phyloP scores from a whole-genome alignment of 2,329 filamentous ascomycete species.

The Aspergillus glaucus region DNA sequence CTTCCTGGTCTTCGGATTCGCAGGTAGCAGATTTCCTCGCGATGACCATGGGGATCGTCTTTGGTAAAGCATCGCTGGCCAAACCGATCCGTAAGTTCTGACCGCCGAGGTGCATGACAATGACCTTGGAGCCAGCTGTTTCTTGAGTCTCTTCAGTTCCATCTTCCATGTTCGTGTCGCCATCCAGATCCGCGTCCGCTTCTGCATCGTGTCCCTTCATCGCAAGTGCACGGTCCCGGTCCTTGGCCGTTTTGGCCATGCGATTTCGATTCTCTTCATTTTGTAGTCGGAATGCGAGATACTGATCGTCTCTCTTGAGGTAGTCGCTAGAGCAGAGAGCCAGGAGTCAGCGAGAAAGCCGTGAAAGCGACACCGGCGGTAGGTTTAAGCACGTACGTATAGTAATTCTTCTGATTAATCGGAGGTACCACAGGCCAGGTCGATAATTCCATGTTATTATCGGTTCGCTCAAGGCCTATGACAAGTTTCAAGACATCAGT shows the following conservation, averaged over 20 bases:
- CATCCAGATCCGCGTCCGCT: slow-evolving; percentile 23
- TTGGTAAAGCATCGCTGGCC: slow-evolving; percentile 90
- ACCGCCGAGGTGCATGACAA: slow-evolving; percentile 91
- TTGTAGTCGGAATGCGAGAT: slow-evolving; percentile 80
- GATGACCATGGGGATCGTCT: slow-evolving; percentile 88
- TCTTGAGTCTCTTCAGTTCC: slow-evolving; percentile 51
- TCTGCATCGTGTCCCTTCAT: slow-evolving; percentile 43
- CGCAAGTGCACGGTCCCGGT: slow-evolving; percentile 77
- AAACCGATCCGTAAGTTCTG: slow-evolving; percentile 92
- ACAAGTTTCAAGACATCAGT: slow-evolving; percentile 6
- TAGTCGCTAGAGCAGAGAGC: slow-evolving; percentile 62
- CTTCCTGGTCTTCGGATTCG: slow-evolving; percentile 74
- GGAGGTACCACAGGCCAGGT: slow-evolving; percentile 88
- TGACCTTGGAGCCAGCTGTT: slow-evolving; percentile 77
- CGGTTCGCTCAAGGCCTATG: slow-evolving; percentile 84
- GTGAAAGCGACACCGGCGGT: not conserved
- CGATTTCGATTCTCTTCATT: slow-evolving; percentile 78
- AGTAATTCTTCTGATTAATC: slow-evolving; percentile 99
- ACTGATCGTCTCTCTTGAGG: slow-evolving; percentile 95
- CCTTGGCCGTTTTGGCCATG: slow-evolving; percentile 79
- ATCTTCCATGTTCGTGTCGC: slow-evolving; percentile 53
- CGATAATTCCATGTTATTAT: slow-evolving; percentile 95
- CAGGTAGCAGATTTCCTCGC: slow-evolving; percentile 70
- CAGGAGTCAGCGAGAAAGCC: slow-evolving; percentile 6
- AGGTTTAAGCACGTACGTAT: slow-evolving; percentile 57